Conservation (phyloP, 2,329 filamentous ascomycete species). For the Penicillium griseofulvum region DNA sequence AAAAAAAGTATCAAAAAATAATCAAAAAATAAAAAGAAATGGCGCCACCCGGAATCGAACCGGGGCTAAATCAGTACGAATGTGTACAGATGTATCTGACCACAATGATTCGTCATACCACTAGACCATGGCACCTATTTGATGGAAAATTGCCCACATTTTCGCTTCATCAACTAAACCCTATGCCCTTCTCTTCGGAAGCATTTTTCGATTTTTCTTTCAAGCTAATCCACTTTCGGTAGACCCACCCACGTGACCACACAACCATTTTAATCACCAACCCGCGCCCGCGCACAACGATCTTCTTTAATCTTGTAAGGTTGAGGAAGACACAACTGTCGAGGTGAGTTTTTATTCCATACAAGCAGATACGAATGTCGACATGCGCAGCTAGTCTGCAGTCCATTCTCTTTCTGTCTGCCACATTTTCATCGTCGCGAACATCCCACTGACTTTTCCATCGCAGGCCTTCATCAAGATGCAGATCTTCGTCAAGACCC, state of each 20-base stretch:
- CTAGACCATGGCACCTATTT: background rate
- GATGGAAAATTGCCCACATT: too few relatives aligned
- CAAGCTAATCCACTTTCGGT: background rate
- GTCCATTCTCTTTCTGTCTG: background rate
- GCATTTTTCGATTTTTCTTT: too few relatives aligned
- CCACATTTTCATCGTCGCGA: background rate
- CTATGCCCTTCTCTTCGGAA: too few relatives aligned
- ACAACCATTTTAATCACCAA: conserved; percentile 41
- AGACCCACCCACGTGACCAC: conserved; percentile 35
- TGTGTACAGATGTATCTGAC: background rate
- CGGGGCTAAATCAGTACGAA: background rate
- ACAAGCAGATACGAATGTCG: conserved; percentile 2
- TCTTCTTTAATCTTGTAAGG: conserved; percentile 42
- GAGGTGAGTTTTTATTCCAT: conserved; percentile 46
- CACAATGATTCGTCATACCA: background rate
- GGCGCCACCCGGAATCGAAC: conserved; percentile 2
- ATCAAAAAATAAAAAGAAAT: background rate
- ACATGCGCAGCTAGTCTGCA: conserved; percentile 2
- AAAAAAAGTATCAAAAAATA: background rate
- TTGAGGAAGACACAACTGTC: conserved; percentile 63
- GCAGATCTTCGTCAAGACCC: conserved; percentile 60
- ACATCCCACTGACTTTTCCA: conserved; percentile 17
- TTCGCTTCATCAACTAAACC: too few relatives aligned
- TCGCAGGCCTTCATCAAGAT: conserved; percentile 48
- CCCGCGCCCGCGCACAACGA: conserved; percentile 25